Percentiles rank a stretch among this genome's conserved stretches.
Evolutionary conservation across 2,329 filamentous ascomycete genomes (phyloP).

Genomic region (Pyrenochaeta sp.): DNA sequence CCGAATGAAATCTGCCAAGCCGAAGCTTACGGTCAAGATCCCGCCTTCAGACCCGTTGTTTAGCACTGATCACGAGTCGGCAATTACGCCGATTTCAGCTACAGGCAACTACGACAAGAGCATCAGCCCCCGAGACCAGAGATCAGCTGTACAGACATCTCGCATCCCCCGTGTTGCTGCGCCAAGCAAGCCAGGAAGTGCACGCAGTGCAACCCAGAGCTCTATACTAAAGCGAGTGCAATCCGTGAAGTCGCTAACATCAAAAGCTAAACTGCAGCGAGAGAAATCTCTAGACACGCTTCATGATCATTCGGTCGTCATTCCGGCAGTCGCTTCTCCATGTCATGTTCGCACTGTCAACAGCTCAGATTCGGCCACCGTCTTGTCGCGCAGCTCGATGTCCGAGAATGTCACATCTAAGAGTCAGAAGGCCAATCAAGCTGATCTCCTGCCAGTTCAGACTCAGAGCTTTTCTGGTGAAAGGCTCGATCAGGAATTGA

Average conservation of each 20-base stretch:
- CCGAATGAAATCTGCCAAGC: conserved; percentile 9
- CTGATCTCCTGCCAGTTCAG: background rate
- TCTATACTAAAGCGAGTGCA: conserved; percentile 28
- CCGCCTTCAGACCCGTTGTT: conserved; percentile 2
- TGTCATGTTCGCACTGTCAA: conserved; percentile 3
- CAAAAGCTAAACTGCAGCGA: background rate
- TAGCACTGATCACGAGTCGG: conserved; percentile 10
- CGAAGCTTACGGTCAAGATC: conserved; percentile 32
- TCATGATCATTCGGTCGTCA: conserved; percentile 11
- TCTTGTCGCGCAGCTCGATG: background rate
- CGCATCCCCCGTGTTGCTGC: conserved; percentile 36
- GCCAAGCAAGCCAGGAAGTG: conserved; percentile 1
- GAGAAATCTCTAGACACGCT: background rate
- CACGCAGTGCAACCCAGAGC: conserved; percentile 16
- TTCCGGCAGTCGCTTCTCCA: background rate
- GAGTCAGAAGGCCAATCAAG: conserved; percentile 2
- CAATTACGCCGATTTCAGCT: conserved; percentile 9
- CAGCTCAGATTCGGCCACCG: background rate
- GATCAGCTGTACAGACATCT: conserved; percentile 24
- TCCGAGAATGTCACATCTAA: background rate
- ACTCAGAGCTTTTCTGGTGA: background rate
- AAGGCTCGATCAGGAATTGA: background rate
- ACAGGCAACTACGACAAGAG: conserved; percentile 13
- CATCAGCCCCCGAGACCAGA: conserved; percentile 1
- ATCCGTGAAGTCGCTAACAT: conserved; percentile 15